Evolutionary conservation across 352 stramenopile genomes (phyloP), one percentile per base, ranked within the genome.

Genomic region (Phytophthora citrophthora): DNA sequence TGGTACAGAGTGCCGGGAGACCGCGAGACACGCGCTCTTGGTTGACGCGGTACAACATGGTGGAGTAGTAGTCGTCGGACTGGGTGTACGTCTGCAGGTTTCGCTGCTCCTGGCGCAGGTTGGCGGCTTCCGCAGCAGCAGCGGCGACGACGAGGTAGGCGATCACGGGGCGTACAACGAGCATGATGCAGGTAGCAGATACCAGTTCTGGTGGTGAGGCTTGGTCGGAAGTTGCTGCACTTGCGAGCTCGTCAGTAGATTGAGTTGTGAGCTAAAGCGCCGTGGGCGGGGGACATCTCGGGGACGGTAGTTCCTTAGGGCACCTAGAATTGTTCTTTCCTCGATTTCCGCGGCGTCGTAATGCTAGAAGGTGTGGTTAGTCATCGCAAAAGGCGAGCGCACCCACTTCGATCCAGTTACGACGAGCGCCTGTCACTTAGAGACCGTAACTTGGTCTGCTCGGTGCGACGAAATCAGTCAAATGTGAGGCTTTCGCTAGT

Each of bases 21-120:
- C 68, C 70, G 1, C 57, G 8, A n/a, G 70, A 64, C 15, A 68
- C 59, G 4, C 78, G 78, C 38, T 68, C 69, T 15, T 61, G 46
- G 48, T 86, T 88, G 36, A 84, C 76, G 3, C 68, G 71, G 2
- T 50, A 56, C 6, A 86, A 69, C 78, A 88, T 70, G 51, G 27
- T 16, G 39, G 54, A 51, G 36, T 36, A 53, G 32, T 66, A 67
- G 43, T 77, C 57, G 36, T 57, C 62, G 7, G 54, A 57, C 46
- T 26, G 23, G 4, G 59, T 55, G 48, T 69, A 69, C 7, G 64
- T 57, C 41, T 72, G 64, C 52, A 72, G 54, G 7, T 15, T 71
- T 51, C 57, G 72, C 9, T 61, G 49, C 2, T 0, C 61, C 10
- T 54, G 61, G 5, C 63, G 52, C 47, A 68, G 18, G 34, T 68